Evolutionary conservation across 257 asterid species (phyloP), one percentile per base, ranked within the genome.

Genomic region (Solanum phureja): DNA sequence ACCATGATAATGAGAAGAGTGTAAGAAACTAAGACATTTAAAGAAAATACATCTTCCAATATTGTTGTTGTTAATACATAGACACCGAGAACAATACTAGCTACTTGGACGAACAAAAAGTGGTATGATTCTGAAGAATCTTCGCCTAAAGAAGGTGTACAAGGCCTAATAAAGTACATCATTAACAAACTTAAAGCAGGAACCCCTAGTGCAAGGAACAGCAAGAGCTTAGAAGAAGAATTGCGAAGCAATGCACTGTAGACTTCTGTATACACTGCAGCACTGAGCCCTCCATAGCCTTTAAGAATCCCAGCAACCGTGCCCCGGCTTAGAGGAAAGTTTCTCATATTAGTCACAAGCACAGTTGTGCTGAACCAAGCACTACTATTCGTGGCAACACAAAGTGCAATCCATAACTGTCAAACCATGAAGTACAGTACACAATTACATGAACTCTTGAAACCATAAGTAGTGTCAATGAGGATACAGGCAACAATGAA

Each of bases 281-380:
- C 94, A 46, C 97, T 92, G 16, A 95, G 92, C 37, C 97, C 98
- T 19, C 88, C 90, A 72, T 95, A 94, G 83, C 98, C 98, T 91
- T 94, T 94, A 87, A 95, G 94, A 87, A 93, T 91, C 3, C 97
- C 97, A 83, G 98, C 92, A 86, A 95, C 94, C 1, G 92, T 92
- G 88, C 97, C 98, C 27, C 96, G 94, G 79, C 93, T 93, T 18
- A 90, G 88, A 44, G 97, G 97, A 90, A 95, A 95, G 93, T 95
- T 95, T 87, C 96, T 92, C 95, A 95, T 91, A 46, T 95, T 95
- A 37, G 97, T 95, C 52, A 94, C 98, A 12, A 95, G 94, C 88
- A 95, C 94, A 64, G 93, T 92, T 14, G 98, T 95, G 89, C 90
- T 85, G 87, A 95, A 87, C 98, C 98, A 95, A 56, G 97, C 94